A percentile compares a stretch with the other conserved stretches of the same genome.
These are phyloP conservation scores for Colletotrichum ledebouriae DNA, from an alignment of 2,329 filamentous ascomycete genomes.

Conservation along the genomic window DNA sequence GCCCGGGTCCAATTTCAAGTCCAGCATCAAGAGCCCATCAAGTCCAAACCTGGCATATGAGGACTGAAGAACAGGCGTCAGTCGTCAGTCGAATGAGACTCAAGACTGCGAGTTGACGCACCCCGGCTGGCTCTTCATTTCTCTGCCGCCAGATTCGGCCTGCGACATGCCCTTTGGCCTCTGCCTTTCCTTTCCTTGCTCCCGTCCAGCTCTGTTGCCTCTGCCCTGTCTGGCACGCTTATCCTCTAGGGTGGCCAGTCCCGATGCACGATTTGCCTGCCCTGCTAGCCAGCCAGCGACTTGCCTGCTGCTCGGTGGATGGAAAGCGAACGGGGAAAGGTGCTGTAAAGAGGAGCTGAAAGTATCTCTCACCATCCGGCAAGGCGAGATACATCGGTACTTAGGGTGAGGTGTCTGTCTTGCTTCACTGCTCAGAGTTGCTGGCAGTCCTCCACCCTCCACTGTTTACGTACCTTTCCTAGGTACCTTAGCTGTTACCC, in stretches of 20 bases:
- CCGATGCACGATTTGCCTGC: too few species aligned
- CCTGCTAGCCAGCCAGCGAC: too few species aligned
- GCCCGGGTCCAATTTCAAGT: constrained; percentile 31
- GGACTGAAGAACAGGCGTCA: background rate
- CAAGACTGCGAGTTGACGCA: constrained; percentile 12
- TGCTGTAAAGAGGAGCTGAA: too few species aligned
- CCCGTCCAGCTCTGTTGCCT: background rate
- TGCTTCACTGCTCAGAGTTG: background rate
- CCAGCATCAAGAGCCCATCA: constrained; percentile 21
- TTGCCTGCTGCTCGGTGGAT: too few species aligned
- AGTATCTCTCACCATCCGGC: too few species aligned
- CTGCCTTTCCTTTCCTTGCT: background rate
- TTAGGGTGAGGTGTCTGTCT: too few species aligned
- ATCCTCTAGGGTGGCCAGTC: too few species aligned
- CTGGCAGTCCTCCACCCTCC: background rate
- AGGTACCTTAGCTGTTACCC: too few species aligned
- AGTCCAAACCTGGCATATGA: constrained; percentile 31
- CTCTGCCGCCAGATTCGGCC: constrained; percentile 31
- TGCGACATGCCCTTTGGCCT: constrained; percentile 28
- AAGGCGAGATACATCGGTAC: too few species aligned
- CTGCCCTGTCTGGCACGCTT: background rate
- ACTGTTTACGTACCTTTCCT: too few species aligned
- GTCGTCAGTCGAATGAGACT: constrained; percentile 10
- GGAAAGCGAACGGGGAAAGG: too few species aligned
- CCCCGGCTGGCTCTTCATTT: constrained; percentile 32